A percentile compares a stretch with the other conserved stretches of the same genome.
Evolutionary conservation across 225 moss, liverwort and hornwort species (phyloP).

Genomic region (Marchantia polymorpha): DNA sequence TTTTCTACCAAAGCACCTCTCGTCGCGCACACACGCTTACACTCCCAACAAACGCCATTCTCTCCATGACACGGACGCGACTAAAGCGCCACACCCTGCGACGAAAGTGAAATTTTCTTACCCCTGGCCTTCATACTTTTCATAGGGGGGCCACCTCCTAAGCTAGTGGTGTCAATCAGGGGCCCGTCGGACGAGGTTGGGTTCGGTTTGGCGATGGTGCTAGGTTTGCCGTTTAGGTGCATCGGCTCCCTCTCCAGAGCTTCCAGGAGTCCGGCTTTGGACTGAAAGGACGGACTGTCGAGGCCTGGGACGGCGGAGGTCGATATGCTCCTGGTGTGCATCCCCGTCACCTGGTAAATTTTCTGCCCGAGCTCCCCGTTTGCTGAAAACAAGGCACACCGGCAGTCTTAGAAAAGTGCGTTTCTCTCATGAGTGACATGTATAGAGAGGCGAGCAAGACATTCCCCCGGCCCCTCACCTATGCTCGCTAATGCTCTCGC

Average conservation of each 20-base stretch:
- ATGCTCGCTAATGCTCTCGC: neutral
- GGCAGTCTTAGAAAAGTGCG: neutral
- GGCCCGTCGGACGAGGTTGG: constrained; percentile 25
- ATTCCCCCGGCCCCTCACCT: neutral
- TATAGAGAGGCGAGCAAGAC: no score
- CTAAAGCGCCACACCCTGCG: neutral
- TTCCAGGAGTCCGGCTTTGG: constrained; percentile 22
- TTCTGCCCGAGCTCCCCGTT: constrained; percentile 32
- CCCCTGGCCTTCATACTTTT: constrained; percentile 30
- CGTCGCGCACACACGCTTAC: neutral
- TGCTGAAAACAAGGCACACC: constrained; percentile 3
- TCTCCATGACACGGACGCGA: neutral
- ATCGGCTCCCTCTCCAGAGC: constrained; percentile 29
- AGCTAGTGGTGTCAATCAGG: constrained; percentile 25
- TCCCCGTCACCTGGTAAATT: constrained; percentile 27
- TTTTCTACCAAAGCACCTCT: neutral
- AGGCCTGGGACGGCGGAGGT: constrained; percentile 29
- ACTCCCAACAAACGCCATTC: neutral
- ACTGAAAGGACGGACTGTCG: constrained; percentile 24
- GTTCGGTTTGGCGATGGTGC: constrained; percentile 13
- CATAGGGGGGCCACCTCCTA: constrained; percentile 22
- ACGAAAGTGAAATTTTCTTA: constrained; percentile 2
- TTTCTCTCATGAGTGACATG: neutral
- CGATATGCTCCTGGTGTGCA: constrained; percentile 39
- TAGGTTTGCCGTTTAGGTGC: constrained; percentile 21